phyloP scores from a whole-genome alignment of 139 green algal genomes.

The Tetratostichococcus sp. region DNA sequence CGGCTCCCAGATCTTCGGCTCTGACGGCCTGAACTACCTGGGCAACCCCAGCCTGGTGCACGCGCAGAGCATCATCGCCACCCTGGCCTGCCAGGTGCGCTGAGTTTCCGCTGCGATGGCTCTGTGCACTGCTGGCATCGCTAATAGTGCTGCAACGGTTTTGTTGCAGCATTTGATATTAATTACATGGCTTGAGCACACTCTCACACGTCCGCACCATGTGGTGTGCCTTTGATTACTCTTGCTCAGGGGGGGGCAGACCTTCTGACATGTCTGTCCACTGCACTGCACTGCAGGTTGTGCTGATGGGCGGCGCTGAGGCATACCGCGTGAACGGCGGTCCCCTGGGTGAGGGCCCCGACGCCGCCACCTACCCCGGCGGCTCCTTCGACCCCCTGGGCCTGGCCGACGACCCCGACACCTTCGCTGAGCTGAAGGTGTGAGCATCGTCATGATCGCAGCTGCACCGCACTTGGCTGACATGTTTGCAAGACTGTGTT shows the following conservation, averaged over 20 bases:
- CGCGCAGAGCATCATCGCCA: slow-evolving; percentile 82
- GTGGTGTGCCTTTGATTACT: not conserved
- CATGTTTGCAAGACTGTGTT: too few species aligned
- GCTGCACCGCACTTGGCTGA: too few species aligned
- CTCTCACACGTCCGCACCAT: too few species aligned
- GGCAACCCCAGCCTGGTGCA: slow-evolving; percentile 73
- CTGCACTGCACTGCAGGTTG: slow-evolving; percentile 58
- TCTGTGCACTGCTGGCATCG: too few species aligned
- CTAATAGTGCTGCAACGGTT: too few species aligned
- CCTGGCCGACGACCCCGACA: slow-evolving; percentile 93
- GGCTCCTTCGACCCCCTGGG: slow-evolving; percentile 83
- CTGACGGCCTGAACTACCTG: slow-evolving; percentile 78
- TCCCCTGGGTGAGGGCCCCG: slow-evolving; percentile 80
- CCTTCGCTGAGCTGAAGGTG: slow-evolving; percentile 79
- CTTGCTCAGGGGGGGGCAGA: too few species aligned
- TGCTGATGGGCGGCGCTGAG: slow-evolving; percentile 90
- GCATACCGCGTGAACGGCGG: slow-evolving; percentile 90
- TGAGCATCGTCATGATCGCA: slow-evolving; percentile 45
- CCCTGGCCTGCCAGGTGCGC: slow-evolving; percentile 54
- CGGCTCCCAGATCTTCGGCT: slow-evolving; percentile 70
- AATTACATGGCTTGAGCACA: too few species aligned
- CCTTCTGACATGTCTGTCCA: too few species aligned
- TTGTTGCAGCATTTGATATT: too few species aligned
- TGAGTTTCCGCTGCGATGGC: not conserved
- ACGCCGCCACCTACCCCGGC: slow-evolving; percentile 61